Evolutionary conservation across 1,284 basidiomycete genomes (phyloP).

Genomic region (Boletellus dicymbophilus): DNA sequence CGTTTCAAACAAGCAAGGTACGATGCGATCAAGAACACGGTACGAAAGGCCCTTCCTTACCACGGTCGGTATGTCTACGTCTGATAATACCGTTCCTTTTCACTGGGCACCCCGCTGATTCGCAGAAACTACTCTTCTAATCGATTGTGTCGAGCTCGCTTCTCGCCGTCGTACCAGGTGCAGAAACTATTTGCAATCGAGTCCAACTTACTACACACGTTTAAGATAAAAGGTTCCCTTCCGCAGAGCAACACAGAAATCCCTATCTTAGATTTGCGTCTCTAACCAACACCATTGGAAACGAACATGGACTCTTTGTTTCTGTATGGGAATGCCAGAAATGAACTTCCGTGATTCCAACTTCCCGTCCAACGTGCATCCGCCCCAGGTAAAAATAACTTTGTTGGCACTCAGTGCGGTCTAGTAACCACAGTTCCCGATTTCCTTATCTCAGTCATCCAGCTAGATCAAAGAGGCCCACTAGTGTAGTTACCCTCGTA

Average conservation of each 20-base stretch:
- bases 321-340: slow-evolving; percentile 28
- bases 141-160: slow-evolving; percentile 34
- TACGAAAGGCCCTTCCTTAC: slow-evolving; percentile 39
- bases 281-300: too few species aligned
- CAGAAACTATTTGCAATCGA: slow-evolving; percentile 39
- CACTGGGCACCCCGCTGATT: slow-evolving; percentile 13
- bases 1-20: slow-evolving; percentile 23
- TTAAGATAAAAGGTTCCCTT: slow-evolving; percentile 21
- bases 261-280: slow-evolving; percentile 22
- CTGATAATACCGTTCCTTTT: not conserved
- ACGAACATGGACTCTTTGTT: too few species aligned
- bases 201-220: slow-evolving; percentile 29
- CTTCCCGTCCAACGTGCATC: slow-evolving; percentile 40
- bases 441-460: slow-evolving; percentile 1
- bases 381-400: slow-evolving; percentile 29
- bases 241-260: slow-evolving; percentile 20
- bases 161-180: slow-evolving; percentile 40
- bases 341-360: slow-evolving; percentile 41
- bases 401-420: slow-evolving; percentile 35
- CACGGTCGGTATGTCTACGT: slow-evolving; percentile 26
- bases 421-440: not conserved
- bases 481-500: slow-evolving; percentile 38
- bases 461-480: slow-evolving; percentile 46
- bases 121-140: slow-evolving; percentile 23
- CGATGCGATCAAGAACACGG: slow-evolving; percentile 25